Evolutionary conservation across 2,329 filamentous ascomycete species (phyloP), one percentile per base, ranked within the genome.

Genomic region (Penicillium sp.): DNA sequence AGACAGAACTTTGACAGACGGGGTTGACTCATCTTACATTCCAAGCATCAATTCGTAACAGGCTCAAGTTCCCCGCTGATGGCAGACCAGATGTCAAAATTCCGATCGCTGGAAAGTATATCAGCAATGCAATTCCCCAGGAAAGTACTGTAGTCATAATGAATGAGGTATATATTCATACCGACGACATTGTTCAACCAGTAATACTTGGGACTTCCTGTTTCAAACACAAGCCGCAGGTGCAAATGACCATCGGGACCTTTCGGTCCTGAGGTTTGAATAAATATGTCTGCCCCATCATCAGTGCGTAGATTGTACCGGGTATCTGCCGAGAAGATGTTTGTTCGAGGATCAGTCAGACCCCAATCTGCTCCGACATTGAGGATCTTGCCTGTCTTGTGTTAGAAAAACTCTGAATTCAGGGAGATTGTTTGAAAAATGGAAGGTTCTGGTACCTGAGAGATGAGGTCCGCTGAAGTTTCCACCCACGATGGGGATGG

Each of bases 151-250:
- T n/a, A n/a, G n/a, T n/a, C n/a, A n/a, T n/a, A n/a, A n/a, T n/a
- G n/a, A n/a, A n/a, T n/a, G n/a, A n/a, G n/a, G n/a, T n/a, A n/a
- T n/a, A n/a, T n/a, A n/a, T n/a, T n/a, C 70, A 55, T 50, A 72
- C 70, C 71, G 54, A 73, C 50, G 45, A 73, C 58, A 59, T 72
- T 70, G 57, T 73, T 73, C 61, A 72, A 45, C 71, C 71, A 73
- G 45, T 73, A 72, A 59, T 72, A 73, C 42, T 68, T 61, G 7
- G 64, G 50, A 62, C 67, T 66, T 0, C 68, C 70, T 0, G 71
- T 70, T 53, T 68, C 65, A 51, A 72, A 70, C 17, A 70, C 19
- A 53, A 73, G 53, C 1, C 65, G 63, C 35, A 72, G 55, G 64
- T 72, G 71, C 42, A 72, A 35, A 40, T 68, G 47, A 1, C 64